These are phyloP conservation scores for Lasiosphaeris hirsuta DNA, from an alignment of 495 filamentous ascomycete genomes.

Conservation along the genomic window DNA sequence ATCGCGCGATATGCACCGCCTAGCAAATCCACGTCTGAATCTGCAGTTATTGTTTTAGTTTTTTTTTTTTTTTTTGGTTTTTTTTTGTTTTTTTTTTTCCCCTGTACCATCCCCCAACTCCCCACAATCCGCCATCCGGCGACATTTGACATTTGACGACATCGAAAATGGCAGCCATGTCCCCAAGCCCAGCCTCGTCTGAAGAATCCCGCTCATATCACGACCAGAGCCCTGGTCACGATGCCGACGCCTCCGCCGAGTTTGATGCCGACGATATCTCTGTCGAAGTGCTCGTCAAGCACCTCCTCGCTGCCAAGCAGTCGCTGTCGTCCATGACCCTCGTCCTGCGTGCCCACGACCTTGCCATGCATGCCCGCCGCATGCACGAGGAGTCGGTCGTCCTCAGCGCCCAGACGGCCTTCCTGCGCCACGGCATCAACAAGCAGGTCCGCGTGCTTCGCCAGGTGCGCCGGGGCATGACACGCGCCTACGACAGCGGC, in stretches of 20 bases:
- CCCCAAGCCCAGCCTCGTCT: conserved; percentile 14
- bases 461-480: conserved; percentile 60
- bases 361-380: conserved; percentile 71
- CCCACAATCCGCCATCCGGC: background rate
- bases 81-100: background rate
- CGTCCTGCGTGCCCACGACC: conserved; percentile 83
- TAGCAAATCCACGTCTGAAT: background rate
- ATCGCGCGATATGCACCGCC: conserved; percentile 1
- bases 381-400: conserved; percentile 78
- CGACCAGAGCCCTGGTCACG: conserved; percentile 12
- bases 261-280: conserved; percentile 36
- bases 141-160: too few species aligned
- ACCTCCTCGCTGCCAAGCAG: conserved; percentile 85
- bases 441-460: conserved; percentile 69
- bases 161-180: background rate
- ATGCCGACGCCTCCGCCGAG: conserved; percentile 14
- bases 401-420: conserved; percentile 71
- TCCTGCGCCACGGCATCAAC: conserved; percentile 67
- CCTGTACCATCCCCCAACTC: background rate
- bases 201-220: conserved; percentile 3
- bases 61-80: too few species aligned
- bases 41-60: background rate
- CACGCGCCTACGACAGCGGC: conserved; percentile 46
- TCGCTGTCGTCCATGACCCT: conserved; percentile 82
- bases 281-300: conserved; percentile 71